phyloP scores from a whole-genome alignment of 1,284 basidiomycete genomes.

The Trametes polyzona region DNA sequence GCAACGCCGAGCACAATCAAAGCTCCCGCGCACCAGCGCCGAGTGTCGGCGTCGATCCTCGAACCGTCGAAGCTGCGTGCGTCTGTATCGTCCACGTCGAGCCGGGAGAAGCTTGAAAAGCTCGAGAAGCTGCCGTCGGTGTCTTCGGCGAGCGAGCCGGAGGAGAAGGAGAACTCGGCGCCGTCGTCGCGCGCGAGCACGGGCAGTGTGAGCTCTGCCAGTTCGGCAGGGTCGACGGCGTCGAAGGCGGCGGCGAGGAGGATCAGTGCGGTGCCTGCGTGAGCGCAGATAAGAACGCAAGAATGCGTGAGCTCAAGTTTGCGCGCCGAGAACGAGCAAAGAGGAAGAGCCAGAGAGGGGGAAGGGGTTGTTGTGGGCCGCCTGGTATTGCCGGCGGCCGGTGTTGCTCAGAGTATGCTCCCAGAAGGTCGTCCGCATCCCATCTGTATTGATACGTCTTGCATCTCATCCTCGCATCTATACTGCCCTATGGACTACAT shows the following conservation, averaged over 20 bases:
- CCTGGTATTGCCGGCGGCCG: constrained; percentile 5
- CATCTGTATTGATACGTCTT: constrained; percentile 23
- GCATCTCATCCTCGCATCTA: constrained; percentile 22
- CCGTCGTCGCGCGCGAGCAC: constrained; percentile 25
- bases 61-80: constrained; percentile 28
- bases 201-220: constrained; percentile 5
- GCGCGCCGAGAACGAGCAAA: background rate
- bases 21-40: constrained; percentile 21
- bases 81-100: constrained; percentile 22
- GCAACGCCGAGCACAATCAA: constrained; percentile 27
- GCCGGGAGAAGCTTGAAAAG: constrained; percentile 33
- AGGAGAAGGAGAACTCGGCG: constrained; percentile 47
- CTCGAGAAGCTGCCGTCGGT: constrained; percentile 31
- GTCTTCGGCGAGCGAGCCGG: constrained; percentile 40
- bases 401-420: constrained; percentile 16
- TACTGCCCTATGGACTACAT: constrained; percentile 12
- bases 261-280: constrained; percentile 29
- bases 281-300: no score
- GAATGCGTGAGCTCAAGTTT: background rate
- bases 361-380: background rate
- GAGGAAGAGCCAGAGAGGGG: background rate
- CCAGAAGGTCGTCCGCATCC: constrained; percentile 8
- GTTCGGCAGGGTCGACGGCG: constrained; percentile 5
- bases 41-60: constrained; percentile 39
- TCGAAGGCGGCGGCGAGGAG: constrained; percentile 23